A percentile compares a stretch with the other conserved stretches of the same genome.
These are phyloP conservation scores for Rhodotorula sp. DNA, from an alignment of 1,284 basidiomycete species.

Conservation along the genomic window DNA sequence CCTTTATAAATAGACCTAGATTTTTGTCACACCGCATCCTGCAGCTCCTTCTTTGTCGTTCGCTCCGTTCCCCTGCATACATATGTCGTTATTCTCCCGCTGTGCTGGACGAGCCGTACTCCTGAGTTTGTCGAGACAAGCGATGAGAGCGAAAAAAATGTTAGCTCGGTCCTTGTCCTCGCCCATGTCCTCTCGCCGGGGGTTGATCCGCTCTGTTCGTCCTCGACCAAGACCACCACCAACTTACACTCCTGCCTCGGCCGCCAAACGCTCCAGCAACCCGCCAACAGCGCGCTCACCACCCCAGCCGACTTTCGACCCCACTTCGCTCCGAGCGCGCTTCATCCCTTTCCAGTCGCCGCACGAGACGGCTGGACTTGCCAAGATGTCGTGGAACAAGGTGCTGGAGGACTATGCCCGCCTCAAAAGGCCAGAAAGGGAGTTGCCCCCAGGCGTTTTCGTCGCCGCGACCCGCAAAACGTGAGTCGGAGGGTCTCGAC, in stretches of 20 bases:
- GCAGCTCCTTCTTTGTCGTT: background rate
- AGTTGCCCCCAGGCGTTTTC: conserved; percentile 62
- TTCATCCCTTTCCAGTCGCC: conserved; percentile 28
- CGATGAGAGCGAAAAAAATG: no score
- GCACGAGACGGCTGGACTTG: background rate
- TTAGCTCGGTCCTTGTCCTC: no score
- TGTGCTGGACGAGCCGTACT: no score
- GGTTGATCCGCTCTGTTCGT: no score
- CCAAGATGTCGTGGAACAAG: conserved; percentile 44
- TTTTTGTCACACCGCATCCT: no score
- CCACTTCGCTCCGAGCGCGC: conserved; percentile 26
- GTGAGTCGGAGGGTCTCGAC: background rate
- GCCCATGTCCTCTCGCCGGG: no score
- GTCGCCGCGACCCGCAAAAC: conserved; percentile 60
- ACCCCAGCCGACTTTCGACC: background rate
- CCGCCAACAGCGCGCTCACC: no score
- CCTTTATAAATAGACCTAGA: no score
- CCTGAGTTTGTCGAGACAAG: no score
- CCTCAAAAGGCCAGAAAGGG: conserved; percentile 54
- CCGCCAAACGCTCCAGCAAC: background rate
- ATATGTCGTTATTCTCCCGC: background rate
- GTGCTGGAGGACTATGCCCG: conserved; percentile 65
- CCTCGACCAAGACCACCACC: background rate
- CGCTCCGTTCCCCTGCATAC: background rate
- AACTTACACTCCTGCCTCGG: no score